A percentile compares a stretch with the other conserved stretches of the same genome.
Evolutionary conservation across 768 basidiomycete species (phyloP).

Genomic region (Boletus pseudo-olivaceus): DNA sequence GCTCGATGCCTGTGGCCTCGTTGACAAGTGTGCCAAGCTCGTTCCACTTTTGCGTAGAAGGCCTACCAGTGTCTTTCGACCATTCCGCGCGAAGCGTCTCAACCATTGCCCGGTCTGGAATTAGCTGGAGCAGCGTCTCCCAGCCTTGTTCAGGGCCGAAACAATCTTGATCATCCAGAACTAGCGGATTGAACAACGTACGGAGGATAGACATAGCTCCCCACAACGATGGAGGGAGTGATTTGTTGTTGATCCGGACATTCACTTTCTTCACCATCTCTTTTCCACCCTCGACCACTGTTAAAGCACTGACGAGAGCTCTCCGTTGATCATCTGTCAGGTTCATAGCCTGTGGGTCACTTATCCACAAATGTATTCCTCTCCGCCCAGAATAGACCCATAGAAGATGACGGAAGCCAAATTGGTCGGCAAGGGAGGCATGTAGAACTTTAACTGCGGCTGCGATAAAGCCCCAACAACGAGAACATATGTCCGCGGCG

Average conservation of each 20-base stretch:
- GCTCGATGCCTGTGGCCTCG: slow-evolving; percentile 20
- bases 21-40: slow-evolving; percentile 47
- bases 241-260: slow-evolving; percentile 45
- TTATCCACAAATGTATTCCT: slow-evolving; percentile 98
- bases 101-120: slow-evolving; percentile 61
- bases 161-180: slow-evolving; percentile 81
- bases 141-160: slow-evolving; percentile 70
- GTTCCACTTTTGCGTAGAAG: slow-evolving; percentile 73
- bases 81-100: slow-evolving; percentile 54
- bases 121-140: slow-evolving; percentile 66
- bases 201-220: slow-evolving; percentile 49
- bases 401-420: slow-evolving; percentile 84
- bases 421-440: slow-evolving; percentile 74
- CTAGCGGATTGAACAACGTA: slow-evolving; percentile 57
- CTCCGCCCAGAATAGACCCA: slow-evolving; percentile 99
- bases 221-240: slow-evolving; percentile 74
- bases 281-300: slow-evolving; percentile 77
- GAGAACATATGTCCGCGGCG: slow-evolving; percentile 83
- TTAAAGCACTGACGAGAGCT: slow-evolving; percentile 83
- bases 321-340: slow-evolving; percentile 90
- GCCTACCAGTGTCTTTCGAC: slow-evolving; percentile 46
- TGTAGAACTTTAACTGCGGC: slow-evolving; percentile 89
- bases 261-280: slow-evolving; percentile 82
- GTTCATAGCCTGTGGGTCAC: slow-evolving; percentile 81
- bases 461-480: slow-evolving; percentile 94